Conservation (phyloP, 176 grass and related monocot species). For the Eremochloa ophiuroides region DNA sequence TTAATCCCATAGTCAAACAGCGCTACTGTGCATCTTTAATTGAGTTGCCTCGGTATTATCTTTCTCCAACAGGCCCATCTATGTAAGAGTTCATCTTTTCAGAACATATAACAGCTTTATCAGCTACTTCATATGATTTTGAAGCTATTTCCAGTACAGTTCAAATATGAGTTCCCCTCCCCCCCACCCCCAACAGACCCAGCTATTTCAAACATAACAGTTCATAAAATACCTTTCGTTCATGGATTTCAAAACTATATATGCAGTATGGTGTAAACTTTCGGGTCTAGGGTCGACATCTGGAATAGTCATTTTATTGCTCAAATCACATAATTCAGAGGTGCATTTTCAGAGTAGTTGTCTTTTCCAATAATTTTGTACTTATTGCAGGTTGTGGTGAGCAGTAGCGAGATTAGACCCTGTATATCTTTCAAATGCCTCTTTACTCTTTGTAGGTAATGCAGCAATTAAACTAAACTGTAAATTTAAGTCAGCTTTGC, state of each 20-base stretch:
- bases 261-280: not conserved
- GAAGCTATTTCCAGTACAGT: not conserved
- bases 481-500: not conserved
- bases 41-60: not conserved
- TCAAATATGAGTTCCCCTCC: no score
- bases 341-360: not conserved
- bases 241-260: not conserved
- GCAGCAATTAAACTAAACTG: not conserved
- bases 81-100: not conserved
- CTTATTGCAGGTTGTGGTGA: not conserved
- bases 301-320: not conserved
- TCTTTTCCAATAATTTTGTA: no score
- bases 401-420: not conserved
- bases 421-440: not conserved
- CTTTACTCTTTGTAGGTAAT: constrained; percentile 2
- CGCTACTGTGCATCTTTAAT: not conserved
- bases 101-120: not conserved
- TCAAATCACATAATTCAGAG: not conserved
- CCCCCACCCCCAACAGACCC: not conserved
- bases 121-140: not conserved
- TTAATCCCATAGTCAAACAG: not conserved
- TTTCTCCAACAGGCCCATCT: not conserved
- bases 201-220: not conserved
- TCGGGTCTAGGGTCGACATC: not conserved
- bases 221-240: not conserved